Percentiles rank a stretch among this genome's conserved stretches.
These are phyloP conservation scores for Lavandula angustifolia DNA, from an alignment of 257 asterid species.

Conservation along the genomic window DNA sequence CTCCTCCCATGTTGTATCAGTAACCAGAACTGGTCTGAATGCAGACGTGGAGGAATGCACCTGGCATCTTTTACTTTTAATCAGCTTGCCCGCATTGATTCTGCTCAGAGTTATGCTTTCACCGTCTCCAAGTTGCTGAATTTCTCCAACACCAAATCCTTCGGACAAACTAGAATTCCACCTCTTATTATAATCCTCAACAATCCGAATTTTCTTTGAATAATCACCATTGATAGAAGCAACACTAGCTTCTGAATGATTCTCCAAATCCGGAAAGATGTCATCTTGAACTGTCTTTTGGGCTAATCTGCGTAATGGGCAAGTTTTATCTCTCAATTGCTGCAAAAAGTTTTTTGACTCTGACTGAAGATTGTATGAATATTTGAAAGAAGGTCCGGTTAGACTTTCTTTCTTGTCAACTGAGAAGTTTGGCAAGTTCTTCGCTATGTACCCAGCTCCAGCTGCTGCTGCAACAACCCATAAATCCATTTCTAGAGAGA, in stretches of 20 bases:
- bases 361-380: slow-evolving; percentile 36
- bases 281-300: slow-evolving; percentile 33
- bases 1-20: slow-evolving; percentile 34
- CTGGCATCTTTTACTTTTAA: slow-evolving; percentile 25
- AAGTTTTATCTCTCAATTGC: slow-evolving; percentile 59
- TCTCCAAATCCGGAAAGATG: slow-evolving; percentile 17
- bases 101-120: slow-evolving; percentile 27
- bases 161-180: not conserved
- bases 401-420: slow-evolving; percentile 43
- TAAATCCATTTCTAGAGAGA: slow-evolving; percentile 54
- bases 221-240: slow-evolving; percentile 32
- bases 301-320: slow-evolving; percentile 56
- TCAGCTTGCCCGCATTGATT: slow-evolving; percentile 30
- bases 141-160: slow-evolving; percentile 18
- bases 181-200: slow-evolving; percentile 20
- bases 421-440: slow-evolving; percentile 50
- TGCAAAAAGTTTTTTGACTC: slow-evolving; percentile 55
- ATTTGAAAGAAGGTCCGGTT: slow-evolving; percentile 28
- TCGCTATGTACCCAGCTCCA: slow-evolving; percentile 74
- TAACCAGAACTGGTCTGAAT: slow-evolving; percentile 40
- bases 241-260: slow-evolving; percentile 20
- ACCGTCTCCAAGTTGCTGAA: slow-evolving; percentile 29
- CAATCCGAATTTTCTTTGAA: slow-evolving; percentile 22
- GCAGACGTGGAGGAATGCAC: slow-evolving; percentile 26
- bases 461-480: slow-evolving; percentile 89